Evolutionary conservation across 768 basidiomycete species (phyloP).

Genomic region (Thelephora ganbajun): DNA sequence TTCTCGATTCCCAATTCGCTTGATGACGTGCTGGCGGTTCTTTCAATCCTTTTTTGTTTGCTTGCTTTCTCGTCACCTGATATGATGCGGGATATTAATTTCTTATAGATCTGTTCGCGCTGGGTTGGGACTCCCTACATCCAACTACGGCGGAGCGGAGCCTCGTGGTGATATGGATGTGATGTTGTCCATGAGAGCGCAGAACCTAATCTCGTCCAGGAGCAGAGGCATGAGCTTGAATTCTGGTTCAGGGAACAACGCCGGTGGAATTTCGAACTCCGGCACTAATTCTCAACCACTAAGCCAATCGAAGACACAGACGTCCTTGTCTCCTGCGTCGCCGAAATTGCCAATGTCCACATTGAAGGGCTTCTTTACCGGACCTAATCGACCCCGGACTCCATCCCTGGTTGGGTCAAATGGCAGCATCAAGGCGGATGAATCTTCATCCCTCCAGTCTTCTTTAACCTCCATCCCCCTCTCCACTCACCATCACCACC

Average conservation of each 20-base stretch:
- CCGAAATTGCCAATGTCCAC: constrained; percentile 30
- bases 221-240: neutral
- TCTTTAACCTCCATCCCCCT: too few relatives aligned
- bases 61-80: neutral
- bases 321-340: constrained; percentile 5
- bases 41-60: neutral
- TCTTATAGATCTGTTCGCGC: constrained; percentile 47
- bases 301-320: constrained; percentile 8
- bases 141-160: constrained; percentile 32
- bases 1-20: neutral
- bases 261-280: constrained; percentile 18
- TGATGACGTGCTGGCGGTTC: constrained; percentile 4
- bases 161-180: constrained; percentile 75
- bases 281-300: neutral
- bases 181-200: constrained; percentile 66
- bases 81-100: neutral
- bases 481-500: constrained; percentile 20
- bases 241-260: constrained; percentile 5
- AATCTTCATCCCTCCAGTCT: neutral
- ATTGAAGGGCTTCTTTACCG: constrained; percentile 44
- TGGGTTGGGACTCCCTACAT: constrained; percentile 38
- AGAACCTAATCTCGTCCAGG: constrained; percentile 35
- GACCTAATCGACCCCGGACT: constrained; percentile 37
- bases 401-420: constrained; percentile 24
- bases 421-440: neutral